phyloP scores from a whole-genome alignment of 192 early-diverging fungal genomes.

The Linnemannia zychae region DNA sequence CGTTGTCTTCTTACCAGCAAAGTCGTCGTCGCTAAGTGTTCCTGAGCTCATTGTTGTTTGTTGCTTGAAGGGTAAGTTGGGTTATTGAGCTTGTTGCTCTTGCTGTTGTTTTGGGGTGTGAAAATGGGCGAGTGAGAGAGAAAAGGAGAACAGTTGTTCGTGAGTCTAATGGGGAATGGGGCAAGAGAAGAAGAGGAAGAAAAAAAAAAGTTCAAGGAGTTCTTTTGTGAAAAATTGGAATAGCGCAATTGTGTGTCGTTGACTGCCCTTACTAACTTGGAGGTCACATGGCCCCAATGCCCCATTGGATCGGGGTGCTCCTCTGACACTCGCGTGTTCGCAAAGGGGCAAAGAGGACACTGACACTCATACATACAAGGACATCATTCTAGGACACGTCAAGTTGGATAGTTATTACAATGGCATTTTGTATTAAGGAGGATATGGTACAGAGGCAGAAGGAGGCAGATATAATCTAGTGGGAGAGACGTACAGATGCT shows the following conservation, averaged over 20 bases:
- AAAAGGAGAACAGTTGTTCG: not conserved
- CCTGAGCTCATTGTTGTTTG: slow-evolving; percentile 36
- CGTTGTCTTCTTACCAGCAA: slow-evolving; percentile 36
- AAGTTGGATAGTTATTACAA: not conserved
- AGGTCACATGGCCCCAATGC: slow-evolving; percentile 2
- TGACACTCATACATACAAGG: not conserved
- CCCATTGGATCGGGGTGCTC: no score
- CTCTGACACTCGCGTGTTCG: no score
- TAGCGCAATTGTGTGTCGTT: not conserved
- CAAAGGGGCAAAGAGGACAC: no score
- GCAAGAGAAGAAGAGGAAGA: not conserved
- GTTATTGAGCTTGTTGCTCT: no score
- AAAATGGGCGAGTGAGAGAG: not conserved
- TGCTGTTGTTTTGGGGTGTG: not conserved
- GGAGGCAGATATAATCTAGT: not conserved
- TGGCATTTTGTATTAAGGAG: not conserved
- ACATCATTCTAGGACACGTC: not conserved
- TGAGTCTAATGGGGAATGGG: not conserved
- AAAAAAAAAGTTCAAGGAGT: not conserved
- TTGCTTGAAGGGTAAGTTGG: no score
- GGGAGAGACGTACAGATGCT: not conserved
- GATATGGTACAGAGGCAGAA: not conserved
- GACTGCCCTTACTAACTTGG: not conserved
- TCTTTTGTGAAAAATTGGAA: not conserved
- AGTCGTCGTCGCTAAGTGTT: slow-evolving; percentile 52